Conservation (phyloP, 1,284 basidiomycete genomes). For the Cryptococcus maquisensis region DNA sequence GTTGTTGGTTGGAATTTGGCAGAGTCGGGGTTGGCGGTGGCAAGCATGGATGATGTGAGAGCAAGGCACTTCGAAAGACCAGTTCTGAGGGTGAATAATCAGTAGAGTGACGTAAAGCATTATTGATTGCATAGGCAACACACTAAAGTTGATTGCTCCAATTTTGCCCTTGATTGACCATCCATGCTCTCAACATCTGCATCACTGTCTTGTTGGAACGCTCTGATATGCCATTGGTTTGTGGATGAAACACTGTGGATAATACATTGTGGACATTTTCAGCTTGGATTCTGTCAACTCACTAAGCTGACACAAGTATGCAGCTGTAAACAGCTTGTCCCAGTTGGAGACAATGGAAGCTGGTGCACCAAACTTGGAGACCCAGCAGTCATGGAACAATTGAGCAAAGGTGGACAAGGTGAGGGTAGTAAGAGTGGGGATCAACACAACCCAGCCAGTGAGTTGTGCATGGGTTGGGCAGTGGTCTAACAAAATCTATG, state of each 20-base stretch:
- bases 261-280: background rate
- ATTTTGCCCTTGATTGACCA: background rate
- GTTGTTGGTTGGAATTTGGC: too few relatives aligned
- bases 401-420: background rate
- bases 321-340: background rate
- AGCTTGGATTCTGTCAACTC: too few relatives aligned
- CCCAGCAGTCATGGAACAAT: background rate
- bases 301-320: background rate
- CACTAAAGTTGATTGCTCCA: background rate
- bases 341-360: background rate
- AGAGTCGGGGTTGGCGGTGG: too few relatives aligned
- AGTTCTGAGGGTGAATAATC: background rate
- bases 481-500: too few relatives aligned
- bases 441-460: too few relatives aligned
- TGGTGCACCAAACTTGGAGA: background rate
- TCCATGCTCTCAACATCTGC: background rate
- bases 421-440: background rate
- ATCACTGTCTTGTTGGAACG: conserved; percentile 1
- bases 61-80: background rate
- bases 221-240: background rate
- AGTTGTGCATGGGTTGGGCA: too few relatives aligned
- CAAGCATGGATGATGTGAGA: background rate
- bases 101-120: background rate
- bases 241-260: background rate
- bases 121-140: background rate